Base-by-base conservation (phyloP, 768 basidiomycete species). In the Mycena epipterygia region DNA sequence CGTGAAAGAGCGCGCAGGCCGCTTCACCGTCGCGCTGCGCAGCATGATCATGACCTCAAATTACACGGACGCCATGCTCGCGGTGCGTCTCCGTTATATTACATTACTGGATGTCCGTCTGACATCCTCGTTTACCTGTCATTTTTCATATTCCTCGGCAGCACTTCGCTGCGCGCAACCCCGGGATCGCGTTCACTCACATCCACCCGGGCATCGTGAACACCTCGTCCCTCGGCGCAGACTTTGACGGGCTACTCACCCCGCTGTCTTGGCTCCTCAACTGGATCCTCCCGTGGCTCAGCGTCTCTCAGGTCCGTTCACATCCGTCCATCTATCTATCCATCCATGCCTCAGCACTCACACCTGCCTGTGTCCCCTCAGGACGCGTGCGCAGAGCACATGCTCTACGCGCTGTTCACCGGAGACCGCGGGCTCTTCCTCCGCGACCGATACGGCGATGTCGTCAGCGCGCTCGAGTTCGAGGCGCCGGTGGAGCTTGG, bases 131-230 rank as follows among this genome's bases (percentile, higher is more conserved):
- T n/a, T 13, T 27, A 11, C 23, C 21, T 51, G 25, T 55, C 16
- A 12, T 9, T 16, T 33, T 12, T n/a, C n/a, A n/a, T n/a, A n/a
- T n/a, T 33, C 21, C n/a, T 21, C 19, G 27, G 7, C 21, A 79
- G 79, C 74, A 78, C 56, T 73, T 78, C 32, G 73, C 76, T 3
- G 17, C 66, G 0, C 73, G 64, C 5, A 64, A 76, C 41, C 75
- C 76, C 1, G 49, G 25, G n/a, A 60, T 79, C 21, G 69, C 74
- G 21, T 76, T 79, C 67, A 76, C 73, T 0, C 79, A 79, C 55
- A 73, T 73, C n/a, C 70, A 62, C 35, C 79, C 79, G 0, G 79
- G 79, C 6, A 25, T 63, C 27, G 77, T 79, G 19, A 64, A 67
- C 23, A 78, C 79, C 42, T 9, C 41, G 27, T 29, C 12, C 0